Base-by-base conservation (phyloP, 2,329 filamentous ascomycete genomes). In the Stagonosporopsis tanaceti region DNA sequence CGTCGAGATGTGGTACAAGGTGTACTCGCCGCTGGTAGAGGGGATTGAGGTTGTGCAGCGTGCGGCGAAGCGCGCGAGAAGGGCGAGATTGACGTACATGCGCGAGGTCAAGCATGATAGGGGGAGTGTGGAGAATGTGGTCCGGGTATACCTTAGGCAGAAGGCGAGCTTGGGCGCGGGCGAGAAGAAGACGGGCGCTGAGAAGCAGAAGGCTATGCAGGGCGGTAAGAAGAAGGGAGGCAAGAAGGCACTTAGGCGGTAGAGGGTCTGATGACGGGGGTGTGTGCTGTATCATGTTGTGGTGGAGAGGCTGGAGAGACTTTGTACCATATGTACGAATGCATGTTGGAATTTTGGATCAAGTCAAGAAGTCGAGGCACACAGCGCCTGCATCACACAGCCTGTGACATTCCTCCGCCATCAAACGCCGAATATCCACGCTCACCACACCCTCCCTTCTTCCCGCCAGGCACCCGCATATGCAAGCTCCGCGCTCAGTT, bases 1-100 rank as follows among this genome's bases (percentile, higher is more conserved):
- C 59, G 92, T 97, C 59, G 95, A 99, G 85, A 95, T 97, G 92
- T 97, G 92, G 89, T 93, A 91, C 79, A 99, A 99, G 83, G 84
- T 98, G 57, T 98, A 95, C 82, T 91, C 87, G 73, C 94, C 94
- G 59, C 90, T 91, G 73, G 89, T 98, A 30, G 87, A 90, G 74
- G 92, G 91, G 63, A 92, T 99, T 71, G 94, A 99, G 80, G 89
- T 99, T 68, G 91, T 98, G 77, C 92, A 96, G 86, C 84, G 94
- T 69, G 85, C 87, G 63, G 84, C 86, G 72, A 95, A 93, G 89
- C 87, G 92, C 76, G 92, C 92, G 64, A 89, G 93, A 75, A 87
- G 95, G 70, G 94, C 93, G 25, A 85, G 92, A 66, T 82, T 99
- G 77, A 96, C 91, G 70, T 98, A 94, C 78, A 90, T 99, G 90